Base-by-base conservation (phyloP, 2,329 filamentous ascomycete species). In the Thielaviopsis ethacetica region DNA sequence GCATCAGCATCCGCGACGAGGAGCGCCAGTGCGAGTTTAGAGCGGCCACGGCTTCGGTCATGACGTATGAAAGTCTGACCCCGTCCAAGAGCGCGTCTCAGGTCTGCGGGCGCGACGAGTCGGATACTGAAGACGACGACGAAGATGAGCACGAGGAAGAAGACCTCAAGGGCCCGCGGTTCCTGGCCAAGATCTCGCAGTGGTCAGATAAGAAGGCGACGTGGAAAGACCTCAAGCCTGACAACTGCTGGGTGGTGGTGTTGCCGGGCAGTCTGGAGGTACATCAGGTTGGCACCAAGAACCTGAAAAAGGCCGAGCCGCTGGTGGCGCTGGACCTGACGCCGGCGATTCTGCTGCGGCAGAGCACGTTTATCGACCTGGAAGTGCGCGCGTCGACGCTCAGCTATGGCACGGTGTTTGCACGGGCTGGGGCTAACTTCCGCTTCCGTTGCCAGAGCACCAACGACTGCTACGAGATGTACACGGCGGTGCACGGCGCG, bases 281-380 rank as follows among this genome's bases (percentile, higher is more conserved):
- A 1, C 82, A 72, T 57, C 69, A 69, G 34, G 71, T 70, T 22
- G 69, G 70, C 51, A 71, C 69, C 65, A 62, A 68, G 62, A 66
- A 69, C 12, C 68, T 70, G 38, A 65, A 71, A 58, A 62, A 68
- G 13, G 62, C 66, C 15, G 71, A 73, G 41, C 80, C 80, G 3
- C 69, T 84, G 21, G 73, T 85, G 51, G 86, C 85, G 5, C 80
- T 96, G 38, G 89, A 95, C 67, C 81, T 98, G 50, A 97, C 91
- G 0, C 93, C 93, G 0, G 76, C 95, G 44, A 91, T 97, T 7
- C 86, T 91, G 64, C 83, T 97, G 62, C 83, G 91, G 63, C 86
- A 91, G 66, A 93, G 91, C 65, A 98, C 90, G 22, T 88, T 87
- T 3, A 81, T 98, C 34, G 93, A 98, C 68, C 88, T 98, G 58